Evolutionary conservation across 257 asterid species (phyloP), one percentile per base, ranked within the genome.

Genomic region (Salvia miltiorrhiza): DNA sequence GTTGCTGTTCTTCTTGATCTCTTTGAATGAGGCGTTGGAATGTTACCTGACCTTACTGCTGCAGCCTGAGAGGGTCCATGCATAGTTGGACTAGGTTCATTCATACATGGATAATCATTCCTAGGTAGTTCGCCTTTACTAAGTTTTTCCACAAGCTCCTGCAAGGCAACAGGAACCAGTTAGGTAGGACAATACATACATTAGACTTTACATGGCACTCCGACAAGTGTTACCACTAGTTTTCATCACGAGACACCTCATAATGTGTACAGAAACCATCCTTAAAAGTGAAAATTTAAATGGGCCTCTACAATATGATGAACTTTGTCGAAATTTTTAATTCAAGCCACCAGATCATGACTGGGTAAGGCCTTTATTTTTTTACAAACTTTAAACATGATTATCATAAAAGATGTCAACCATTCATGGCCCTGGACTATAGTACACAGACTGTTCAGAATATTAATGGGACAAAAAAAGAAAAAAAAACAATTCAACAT

Each of bases 1-100:
- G 99, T 94, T 49, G 97, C 90, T 2, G 95, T 80, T 76, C 97
- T 77, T 84, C 90, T 91, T 45, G 97, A 90, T 83, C 99, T 89
- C 91, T 89, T 93, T 39, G 99, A 94, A 76, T 91, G 96, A 70
- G 99, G 90, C 68, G 95, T 69, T 20, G 87, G 87, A 54, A 77
- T 55, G 69, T 83, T 87, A 80, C 77, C 82, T 21, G 87, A 39
- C 78, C 87, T 83, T 43, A 54, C 57, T 72, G 95, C 81, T 75
- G 86, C 81, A 63, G 80, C 44, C 49, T 70, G 86, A 54, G 93
- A 80, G 50, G 84, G 77, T 57, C 89, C 97, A 70, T 85, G 93
- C 71, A 85, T 82, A 74, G 88, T 78, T 82, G 96, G 87, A 82
- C 96, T 85, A 20, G 99, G 97, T 63, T 94, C 99, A 76, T 94